Percentiles rank a stretch among this genome's conserved stretches.
phyloP scores from a whole-genome alignment of 73 alveolate species.

The Paramecium bursaria region DNA sequence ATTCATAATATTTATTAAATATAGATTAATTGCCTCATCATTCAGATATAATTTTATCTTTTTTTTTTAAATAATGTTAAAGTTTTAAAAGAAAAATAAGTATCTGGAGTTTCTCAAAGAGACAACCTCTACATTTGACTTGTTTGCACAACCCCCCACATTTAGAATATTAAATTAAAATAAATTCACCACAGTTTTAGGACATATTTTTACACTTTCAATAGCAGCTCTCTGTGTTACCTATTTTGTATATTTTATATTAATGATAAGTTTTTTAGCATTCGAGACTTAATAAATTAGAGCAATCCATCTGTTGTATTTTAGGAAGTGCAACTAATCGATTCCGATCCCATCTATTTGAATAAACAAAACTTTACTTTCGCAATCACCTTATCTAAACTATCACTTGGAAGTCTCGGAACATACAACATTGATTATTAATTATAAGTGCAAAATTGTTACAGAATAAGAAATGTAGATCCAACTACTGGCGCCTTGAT shows the following conservation, averaged over 20 bases:
- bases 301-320: conserved; percentile 44
- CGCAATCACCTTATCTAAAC: conserved; percentile 1
- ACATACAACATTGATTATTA: neutral
- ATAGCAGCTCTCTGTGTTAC: neutral
- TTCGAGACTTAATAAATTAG: neutral
- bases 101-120: no score
- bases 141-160: conserved; percentile 33
- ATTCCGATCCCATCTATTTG: no score
- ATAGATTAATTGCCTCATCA: no score
- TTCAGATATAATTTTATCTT: no score
- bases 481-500: neutral
- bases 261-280: no score
- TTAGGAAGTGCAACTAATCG: conserved; percentile 17
- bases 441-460: conserved; percentile 2
- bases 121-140: conserved; percentile 22
- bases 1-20: no score
- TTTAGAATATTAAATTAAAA: conserved; percentile 29
- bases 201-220: neutral
- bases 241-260: no score
- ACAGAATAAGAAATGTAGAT: neutral
- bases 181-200: conserved; percentile 39
- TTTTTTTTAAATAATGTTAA: no score
- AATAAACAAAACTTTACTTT: conserved; percentile 40
- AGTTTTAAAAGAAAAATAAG: no score
- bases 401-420: neutral